Conservation (phyloP, 2,329 filamentous ascomycete species). For the Colletotrichum chrysophilum region DNA sequence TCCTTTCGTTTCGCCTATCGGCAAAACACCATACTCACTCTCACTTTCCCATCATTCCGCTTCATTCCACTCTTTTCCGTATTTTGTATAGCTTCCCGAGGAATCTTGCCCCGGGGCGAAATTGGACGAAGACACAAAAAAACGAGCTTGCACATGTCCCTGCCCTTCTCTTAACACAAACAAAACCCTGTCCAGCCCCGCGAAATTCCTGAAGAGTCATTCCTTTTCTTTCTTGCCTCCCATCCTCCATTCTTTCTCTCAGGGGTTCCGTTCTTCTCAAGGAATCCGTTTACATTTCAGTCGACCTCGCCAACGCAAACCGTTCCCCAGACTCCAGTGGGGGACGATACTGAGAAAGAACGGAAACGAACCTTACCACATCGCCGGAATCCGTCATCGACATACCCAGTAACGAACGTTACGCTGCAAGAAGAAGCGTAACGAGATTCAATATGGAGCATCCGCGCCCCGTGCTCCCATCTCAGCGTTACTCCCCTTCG, state of each 20-base stretch:
- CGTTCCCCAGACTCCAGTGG: background rate
- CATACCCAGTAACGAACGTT: conserved; percentile 1
- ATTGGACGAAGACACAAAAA: background rate
- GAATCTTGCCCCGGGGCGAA: background rate
- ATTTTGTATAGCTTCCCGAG: background rate
- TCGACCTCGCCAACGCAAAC: background rate
- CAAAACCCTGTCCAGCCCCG: conserved; percentile 21
- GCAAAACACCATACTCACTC: conserved; percentile 4
- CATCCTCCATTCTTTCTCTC: conserved; percentile 21
- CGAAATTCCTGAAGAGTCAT: conserved; percentile 22
- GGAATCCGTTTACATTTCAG: conserved; percentile 24
- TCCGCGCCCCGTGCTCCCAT: conserved; percentile 52
- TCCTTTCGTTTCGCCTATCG: background rate
- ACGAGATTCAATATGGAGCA: conserved; percentile 26
- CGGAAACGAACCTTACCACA: background rate
- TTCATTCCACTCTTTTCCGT: conserved; percentile 10
- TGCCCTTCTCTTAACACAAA: conserved; percentile 1
- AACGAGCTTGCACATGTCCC: background rate
- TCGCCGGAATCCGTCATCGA: background rate
- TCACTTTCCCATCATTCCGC: conserved; percentile 20
- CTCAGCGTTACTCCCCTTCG: conserved; percentile 54
- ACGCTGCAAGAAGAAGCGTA: background rate
- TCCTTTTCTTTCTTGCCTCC: conserved; percentile 22
- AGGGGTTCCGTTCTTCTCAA: conserved; percentile 17
- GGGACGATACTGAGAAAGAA: background rate